Conservation (phyloP, 1,284 basidiomycete genomes). For the Sanguinoderma infundibulare region DNA sequence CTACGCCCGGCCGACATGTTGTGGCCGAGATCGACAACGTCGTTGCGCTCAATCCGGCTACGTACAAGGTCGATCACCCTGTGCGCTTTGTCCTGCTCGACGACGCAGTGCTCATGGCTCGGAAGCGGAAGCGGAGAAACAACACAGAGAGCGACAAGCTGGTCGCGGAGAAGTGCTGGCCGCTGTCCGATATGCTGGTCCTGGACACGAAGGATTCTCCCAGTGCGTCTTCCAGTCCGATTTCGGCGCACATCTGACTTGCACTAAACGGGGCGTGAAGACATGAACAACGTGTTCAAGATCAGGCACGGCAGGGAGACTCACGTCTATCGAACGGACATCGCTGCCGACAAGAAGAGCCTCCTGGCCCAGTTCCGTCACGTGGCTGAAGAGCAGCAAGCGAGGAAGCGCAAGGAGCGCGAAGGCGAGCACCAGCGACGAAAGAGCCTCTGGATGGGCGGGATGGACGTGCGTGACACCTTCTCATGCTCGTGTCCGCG, state of each 20-base stretch:
- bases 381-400: constrained; percentile 89
- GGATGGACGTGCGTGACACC: constrained; percentile 52
- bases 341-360: constrained; percentile 83
- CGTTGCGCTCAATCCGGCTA: constrained; percentile 89
- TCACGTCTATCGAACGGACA: constrained; percentile 90
- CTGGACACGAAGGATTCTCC: constrained; percentile 95
- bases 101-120: constrained; percentile 89
- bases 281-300: constrained; percentile 95
- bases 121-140: constrained; percentile 56
- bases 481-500: neutral
- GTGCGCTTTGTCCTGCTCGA: constrained; percentile 93
- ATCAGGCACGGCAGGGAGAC: constrained; percentile 93
- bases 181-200: constrained; percentile 90
- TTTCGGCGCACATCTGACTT: neutral
- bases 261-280: constrained; percentile 46
- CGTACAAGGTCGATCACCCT: constrained; percentile 89
- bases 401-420: constrained; percentile 88
- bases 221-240: constrained; percentile 53
- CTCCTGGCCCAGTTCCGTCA: constrained; percentile 88
- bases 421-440: constrained; percentile 90
- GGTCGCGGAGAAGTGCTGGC: constrained; percentile 93
- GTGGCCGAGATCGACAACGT: constrained; percentile 88
- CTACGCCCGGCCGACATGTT: constrained; percentile 89
- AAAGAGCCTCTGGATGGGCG: constrained; percentile 75
- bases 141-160: constrained; percentile 62